These are phyloP conservation scores for Hondaea fermentalgiana DNA, from an alignment of 108 stramenopile species.

Conservation along the genomic window DNA sequence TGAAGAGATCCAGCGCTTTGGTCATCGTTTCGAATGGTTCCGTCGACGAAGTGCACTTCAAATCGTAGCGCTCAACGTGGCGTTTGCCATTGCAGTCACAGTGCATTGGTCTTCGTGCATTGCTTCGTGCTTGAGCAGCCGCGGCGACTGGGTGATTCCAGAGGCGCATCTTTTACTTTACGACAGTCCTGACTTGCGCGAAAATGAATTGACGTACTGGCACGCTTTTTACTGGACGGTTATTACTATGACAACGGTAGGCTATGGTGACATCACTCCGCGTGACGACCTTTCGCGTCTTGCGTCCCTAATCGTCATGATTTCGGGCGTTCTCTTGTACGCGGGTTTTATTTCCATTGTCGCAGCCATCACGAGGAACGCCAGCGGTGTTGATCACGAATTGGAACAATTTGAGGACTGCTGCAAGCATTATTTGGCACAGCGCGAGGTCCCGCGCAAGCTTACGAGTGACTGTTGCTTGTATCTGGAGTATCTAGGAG, in stretches of 20 bases:
- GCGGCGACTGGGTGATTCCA: no score
- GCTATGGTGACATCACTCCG: not conserved
- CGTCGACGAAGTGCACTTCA: not conserved
- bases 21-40: not conserved
- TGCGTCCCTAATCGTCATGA: not conserved
- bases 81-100: not conserved
- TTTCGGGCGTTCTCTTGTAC: not conserved
- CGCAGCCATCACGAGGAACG: not conserved
- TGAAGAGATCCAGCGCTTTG: not conserved
- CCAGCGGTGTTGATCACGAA: not conserved
- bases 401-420: constrained; percentile 11
- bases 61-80: not conserved
- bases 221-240: not conserved
- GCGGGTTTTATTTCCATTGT: not conserved
- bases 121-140: not conserved
- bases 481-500: not conserved
- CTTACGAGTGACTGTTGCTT: not conserved
- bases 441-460: not conserved
- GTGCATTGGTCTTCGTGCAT: not conserved
- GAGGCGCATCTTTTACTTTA: no score
- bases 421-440: not conserved
- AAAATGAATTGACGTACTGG: not conserved
- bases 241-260: not conserved
- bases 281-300: not conserved
- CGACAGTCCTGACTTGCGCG: no score